These are phyloP conservation scores for Ophiostoma himal-ulmi DNA, from an alignment of 2,329 filamentous ascomycete genomes.

Conservation along the genomic window DNA sequence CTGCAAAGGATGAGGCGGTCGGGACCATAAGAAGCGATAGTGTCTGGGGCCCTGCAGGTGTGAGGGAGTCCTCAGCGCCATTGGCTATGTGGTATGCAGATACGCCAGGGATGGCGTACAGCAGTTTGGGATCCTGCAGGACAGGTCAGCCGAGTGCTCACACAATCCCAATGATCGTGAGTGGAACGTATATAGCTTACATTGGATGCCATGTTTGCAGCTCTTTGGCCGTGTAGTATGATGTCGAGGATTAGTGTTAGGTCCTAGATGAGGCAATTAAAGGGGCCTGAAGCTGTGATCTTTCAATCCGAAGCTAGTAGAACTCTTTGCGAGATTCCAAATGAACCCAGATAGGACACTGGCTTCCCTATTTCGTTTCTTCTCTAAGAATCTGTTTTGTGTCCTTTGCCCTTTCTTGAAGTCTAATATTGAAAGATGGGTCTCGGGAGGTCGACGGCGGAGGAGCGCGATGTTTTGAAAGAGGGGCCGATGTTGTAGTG, in stretches of 20 bases:
- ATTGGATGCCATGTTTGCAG: constrained; percentile 8
- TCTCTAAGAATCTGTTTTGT: neutral
- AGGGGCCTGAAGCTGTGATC: neutral
- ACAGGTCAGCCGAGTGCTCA: neutral
- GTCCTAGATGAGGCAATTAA: neutral
- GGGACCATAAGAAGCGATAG: constrained; percentile 94
- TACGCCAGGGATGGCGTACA: constrained; percentile 75
- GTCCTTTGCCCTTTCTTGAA: neutral
- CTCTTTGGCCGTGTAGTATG: neutral
- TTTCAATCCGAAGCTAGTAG: neutral
- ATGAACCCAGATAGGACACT: neutral
- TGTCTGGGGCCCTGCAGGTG: constrained; percentile 79
- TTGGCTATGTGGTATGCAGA: constrained; percentile 85
- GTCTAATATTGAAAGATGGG: neutral
- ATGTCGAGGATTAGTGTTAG: neutral
- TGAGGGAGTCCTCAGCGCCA: constrained; percentile 77
- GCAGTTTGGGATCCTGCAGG: constrained; percentile 55
- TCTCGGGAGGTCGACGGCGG: neutral
- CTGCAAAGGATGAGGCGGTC: constrained; percentile 67
- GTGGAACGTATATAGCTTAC: neutral
- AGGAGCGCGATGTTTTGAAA: neutral
- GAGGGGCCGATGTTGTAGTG: neutral
- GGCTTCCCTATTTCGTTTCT: neutral
- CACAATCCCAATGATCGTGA: neutral
- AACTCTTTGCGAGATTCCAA: neutral